Evolutionary conservation across 768 basidiomycete genomes (phyloP), one percentile per base, ranked within the genome.

Genomic region (Pleurotus ostreatus): DNA sequence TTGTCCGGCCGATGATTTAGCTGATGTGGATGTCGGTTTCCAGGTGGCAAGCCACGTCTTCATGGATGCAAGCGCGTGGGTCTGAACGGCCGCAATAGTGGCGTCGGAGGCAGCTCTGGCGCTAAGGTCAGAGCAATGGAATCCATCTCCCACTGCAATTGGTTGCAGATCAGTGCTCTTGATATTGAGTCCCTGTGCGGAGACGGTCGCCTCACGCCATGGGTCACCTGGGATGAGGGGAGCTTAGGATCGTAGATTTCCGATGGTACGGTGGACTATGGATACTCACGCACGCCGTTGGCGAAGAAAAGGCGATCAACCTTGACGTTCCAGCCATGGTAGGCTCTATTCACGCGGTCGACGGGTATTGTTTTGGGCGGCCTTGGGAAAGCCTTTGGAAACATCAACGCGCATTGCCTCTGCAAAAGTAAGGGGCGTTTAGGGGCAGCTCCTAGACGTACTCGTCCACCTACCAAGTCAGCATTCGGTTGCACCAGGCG

Each of bases 381-480:
- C 3, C 73, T 72, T 1, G 85, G 80, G 73, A 85, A 89, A 8
- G 78, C 80, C 3, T 74, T 72, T 1, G 85, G 80, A 73, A 88
- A 89, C 80, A 82, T 81, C 57, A 79, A 72, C 56, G 79, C 79
- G 67, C 87, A 89, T 79, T 83, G 84, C n/a, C 88, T 77, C 84
- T 87, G 60, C 12, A 9, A 49, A 4, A 40, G 38, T 11, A 6
- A 26, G 49, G 55, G 45, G 26, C 45, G 16, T 9, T 4, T 16
- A 52, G 13, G 40, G 41, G 26, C 3, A 22, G 9, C 18, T 44
- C 13, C 45, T 39, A 39, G 15, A 25, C 0, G 45, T 59, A 57
- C 37, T 16, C 11, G 16, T 11, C 18, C 5, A 62, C 75, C 20
- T 58, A 82, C 82, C 65, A 83, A 66, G 61, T 85, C 83, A 61